Conservation (phyloP, 495 filamentous ascomycete genomes). For the Penicillium bovifimosum region DNA sequence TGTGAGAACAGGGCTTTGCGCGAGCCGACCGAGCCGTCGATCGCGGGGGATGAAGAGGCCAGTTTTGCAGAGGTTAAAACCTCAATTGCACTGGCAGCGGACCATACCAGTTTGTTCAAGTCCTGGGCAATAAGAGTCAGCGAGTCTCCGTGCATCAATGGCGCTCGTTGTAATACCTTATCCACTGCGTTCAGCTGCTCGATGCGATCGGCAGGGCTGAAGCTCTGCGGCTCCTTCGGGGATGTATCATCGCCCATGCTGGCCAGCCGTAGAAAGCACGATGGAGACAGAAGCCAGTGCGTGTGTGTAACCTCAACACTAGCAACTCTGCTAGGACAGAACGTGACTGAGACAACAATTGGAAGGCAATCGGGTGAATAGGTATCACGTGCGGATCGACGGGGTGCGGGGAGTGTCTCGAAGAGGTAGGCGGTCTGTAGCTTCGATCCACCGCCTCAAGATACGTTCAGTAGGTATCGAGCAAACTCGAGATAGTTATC, state of each 20-base stretch:
- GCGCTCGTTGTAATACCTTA: constrained; percentile 40
- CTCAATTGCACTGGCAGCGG: constrained; percentile 63
- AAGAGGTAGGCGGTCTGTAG: not conserved
- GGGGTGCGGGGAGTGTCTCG: constrained; percentile 9
- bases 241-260: not conserved
- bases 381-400: constrained; percentile 17
- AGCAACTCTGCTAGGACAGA: not conserved
- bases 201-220: constrained; percentile 66
- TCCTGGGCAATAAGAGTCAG: constrained; percentile 31
- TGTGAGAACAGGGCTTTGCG: constrained; percentile 56
- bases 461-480: not conserved
- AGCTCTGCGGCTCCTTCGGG: constrained; percentile 21
- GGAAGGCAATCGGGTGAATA: not conserved
- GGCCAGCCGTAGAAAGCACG: not conserved
- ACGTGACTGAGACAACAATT: not conserved
- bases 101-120: constrained; percentile 56
- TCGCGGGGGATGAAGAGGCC: constrained; percentile 21
- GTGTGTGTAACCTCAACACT: not conserved
- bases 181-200: constrained; percentile 73
- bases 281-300: not conserved
- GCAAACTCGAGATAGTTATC: constrained; percentile 15
- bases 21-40: constrained; percentile 40
- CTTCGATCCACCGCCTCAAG: no score
- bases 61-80: constrained; percentile 54
- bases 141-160: not conserved